Conservation (phyloP, 1,139 yeast species). For the Meyerozyma smithsonii region DNA sequence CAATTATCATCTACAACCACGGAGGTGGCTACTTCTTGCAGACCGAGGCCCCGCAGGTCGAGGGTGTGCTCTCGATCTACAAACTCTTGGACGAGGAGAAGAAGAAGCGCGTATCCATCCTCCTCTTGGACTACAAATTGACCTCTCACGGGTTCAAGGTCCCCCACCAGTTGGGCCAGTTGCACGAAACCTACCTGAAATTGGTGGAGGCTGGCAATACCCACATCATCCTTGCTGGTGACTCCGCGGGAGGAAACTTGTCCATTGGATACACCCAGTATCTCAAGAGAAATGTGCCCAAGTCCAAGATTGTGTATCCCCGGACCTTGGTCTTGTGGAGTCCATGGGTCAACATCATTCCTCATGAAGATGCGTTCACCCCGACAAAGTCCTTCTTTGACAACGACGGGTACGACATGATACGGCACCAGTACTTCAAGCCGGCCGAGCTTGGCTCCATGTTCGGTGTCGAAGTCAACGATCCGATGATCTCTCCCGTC, state of each 20-base stretch:
- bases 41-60: constrained; percentile 30
- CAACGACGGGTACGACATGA: constrained; percentile 28
- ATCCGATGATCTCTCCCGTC: constrained; percentile 17
- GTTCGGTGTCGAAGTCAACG: constrained; percentile 12
- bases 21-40: constrained; percentile 43
- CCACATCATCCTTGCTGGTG: constrained; percentile 34
- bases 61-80: constrained; percentile 26
- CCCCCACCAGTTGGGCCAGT: constrained; percentile 34
- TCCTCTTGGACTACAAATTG: constrained; percentile 37
- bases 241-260: constrained; percentile 42
- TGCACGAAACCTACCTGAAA: constrained; percentile 25
- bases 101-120: constrained; percentile 23
- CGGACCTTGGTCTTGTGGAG: constrained; percentile 28
- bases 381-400: constrained; percentile 35
- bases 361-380: constrained; percentile 11
- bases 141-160: constrained; percentile 26
- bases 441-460: constrained; percentile 7
- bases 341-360: constrained; percentile 35
- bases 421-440: constrained; percentile 13
- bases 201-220: constrained; percentile 25
- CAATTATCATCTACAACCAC: constrained; percentile 34
- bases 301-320: constrained; percentile 22
- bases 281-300: constrained; percentile 13
- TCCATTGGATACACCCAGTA: constrained; percentile 25
- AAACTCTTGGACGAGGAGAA: constrained; percentile 24